Evolutionary conservation across 805 yeast genomes (phyloP).

Genomic region (Sugiyamaella smithiae): DNA sequence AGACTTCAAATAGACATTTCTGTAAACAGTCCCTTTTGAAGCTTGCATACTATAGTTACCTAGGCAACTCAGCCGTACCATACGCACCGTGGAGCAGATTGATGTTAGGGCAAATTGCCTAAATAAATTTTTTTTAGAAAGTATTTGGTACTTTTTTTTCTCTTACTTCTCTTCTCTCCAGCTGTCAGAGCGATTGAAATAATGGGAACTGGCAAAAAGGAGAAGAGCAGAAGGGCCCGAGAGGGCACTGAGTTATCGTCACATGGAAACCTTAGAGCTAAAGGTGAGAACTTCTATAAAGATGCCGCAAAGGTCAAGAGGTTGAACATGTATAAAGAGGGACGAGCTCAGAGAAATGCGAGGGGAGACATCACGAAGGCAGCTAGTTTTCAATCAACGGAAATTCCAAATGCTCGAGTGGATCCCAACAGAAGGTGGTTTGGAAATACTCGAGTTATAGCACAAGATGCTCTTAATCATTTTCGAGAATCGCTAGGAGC

Average conservation of each 20-base stretch:
- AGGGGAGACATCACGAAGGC: constrained; percentile 84
- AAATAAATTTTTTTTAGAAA: neutral
- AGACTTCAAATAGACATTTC: too few relatives aligned
- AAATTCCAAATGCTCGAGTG: constrained; percentile 86
- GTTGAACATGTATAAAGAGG: constrained; percentile 89
- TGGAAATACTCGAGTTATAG: constrained; percentile 94
- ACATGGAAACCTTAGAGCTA: constrained; percentile 88
- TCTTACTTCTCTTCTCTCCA: too few relatives aligned
- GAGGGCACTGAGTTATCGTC: constrained; percentile 65
- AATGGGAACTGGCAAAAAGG: constrained; percentile 97
- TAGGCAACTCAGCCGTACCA: constrained; percentile 5
- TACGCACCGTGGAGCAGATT: too few relatives aligned
- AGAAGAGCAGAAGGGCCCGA: constrained; percentile 79
- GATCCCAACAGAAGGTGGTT: constrained; percentile 98
- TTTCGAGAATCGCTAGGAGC: constrained; percentile 93
- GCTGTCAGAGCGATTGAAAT: too few relatives aligned
- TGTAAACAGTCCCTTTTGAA: too few relatives aligned
- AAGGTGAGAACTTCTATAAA: constrained; percentile 92
- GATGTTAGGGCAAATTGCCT: neutral
- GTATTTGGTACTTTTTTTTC: too few relatives aligned
- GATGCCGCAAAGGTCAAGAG: constrained; percentile 91
- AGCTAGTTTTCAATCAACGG: constrained; percentile 83
- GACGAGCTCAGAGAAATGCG: constrained; percentile 82
- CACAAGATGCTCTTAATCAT: constrained; percentile 93
- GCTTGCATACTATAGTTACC: neutral